Conservation (phyloP, 352 stramenopile species). For the Globisporangium alternatum region DNA sequence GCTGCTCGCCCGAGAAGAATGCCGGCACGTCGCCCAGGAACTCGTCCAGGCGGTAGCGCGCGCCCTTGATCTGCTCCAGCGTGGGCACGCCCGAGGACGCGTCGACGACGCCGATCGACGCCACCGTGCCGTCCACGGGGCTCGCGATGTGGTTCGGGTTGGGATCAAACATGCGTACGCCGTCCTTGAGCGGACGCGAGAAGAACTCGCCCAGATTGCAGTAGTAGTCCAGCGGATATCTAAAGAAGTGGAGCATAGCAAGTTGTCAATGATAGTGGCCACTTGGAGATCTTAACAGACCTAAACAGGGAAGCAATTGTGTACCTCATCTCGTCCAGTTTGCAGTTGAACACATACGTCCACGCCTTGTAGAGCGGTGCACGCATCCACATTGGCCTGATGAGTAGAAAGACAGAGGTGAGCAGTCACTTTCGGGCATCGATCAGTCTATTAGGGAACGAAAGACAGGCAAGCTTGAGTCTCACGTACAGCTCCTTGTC, state of each 20-base stretch:
- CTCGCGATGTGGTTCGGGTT: conserved; percentile 33
- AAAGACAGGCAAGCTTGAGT: background rate
- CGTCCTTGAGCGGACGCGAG: conserved; percentile 74
- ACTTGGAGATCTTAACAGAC: background rate
- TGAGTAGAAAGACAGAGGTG: conserved; percentile 11
- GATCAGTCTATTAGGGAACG: background rate
- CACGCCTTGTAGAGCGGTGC: conserved; percentile 82
- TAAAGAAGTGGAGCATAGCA: background rate
- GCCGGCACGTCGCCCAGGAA: conserved; percentile 63
- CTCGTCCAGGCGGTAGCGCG: conserved; percentile 79
- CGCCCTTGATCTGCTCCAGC: conserved; percentile 81
- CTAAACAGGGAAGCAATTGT: no score
- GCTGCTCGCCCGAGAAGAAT: conserved; percentile 42
- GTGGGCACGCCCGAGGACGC: conserved; percentile 44
- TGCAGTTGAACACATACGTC: conserved; percentile 76
- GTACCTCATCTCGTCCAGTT: conserved; percentile 79
- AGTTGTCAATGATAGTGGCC: background rate
- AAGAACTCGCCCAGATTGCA: conserved; percentile 84
- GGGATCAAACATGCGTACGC: conserved; percentile 41
- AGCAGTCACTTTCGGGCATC: background rate
- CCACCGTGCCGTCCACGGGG: conserved; percentile 61
- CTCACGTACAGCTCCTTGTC: conserved; percentile 76
- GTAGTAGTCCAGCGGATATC: conserved; percentile 68
- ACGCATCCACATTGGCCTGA: conserved; percentile 61
- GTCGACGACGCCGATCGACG: conserved; percentile 55